These are phyloP conservation scores for Batrachochytrium dendrobatidis DNA, from an alignment of 371 early-diverging fungal species.

Conservation along the genomic window DNA sequence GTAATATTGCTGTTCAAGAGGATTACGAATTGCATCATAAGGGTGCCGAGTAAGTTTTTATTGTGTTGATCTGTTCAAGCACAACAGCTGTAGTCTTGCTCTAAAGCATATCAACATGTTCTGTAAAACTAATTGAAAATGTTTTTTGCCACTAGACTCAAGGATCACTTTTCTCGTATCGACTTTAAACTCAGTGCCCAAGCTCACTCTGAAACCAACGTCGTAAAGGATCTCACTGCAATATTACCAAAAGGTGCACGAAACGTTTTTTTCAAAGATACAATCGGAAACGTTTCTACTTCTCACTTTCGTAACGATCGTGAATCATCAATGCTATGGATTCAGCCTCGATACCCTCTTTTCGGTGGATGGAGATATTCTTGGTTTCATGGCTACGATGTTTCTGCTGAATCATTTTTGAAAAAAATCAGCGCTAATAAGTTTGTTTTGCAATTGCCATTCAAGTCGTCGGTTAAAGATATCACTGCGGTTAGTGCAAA, in stretches of 20 bases:
- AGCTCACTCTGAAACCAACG: slow-evolving; percentile 47
- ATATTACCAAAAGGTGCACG: slow-evolving; percentile 59
- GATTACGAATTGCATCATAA: slow-evolving; percentile 69
- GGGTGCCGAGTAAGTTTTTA: slow-evolving; percentile 63
- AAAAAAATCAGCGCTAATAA: slow-evolving; percentile 34
- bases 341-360: slow-evolving; percentile 84
- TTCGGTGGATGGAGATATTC: slow-evolving; percentile 95
- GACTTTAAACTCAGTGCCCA: slow-evolving; percentile 46
- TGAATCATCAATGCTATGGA: slow-evolving; percentile 49
- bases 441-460: slow-evolving; percentile 48
- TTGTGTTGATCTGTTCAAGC: neutral
- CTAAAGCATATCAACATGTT: neutral
- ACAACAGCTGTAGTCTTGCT: neutral
- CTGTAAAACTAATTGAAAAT: neutral
- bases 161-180: slow-evolving; percentile 66
- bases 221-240: slow-evolving; percentile 47
- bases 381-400: slow-evolving; percentile 88
- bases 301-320: slow-evolving; percentile 54
- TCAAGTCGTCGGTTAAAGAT: slow-evolving; percentile 56
- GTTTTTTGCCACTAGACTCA: slow-evolving; percentile 46
- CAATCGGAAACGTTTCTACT: slow-evolving; percentile 95
- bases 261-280: slow-evolving; percentile 83
- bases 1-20: slow-evolving; percentile 77
- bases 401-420: slow-evolving; percentile 32
- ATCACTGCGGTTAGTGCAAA: slow-evolving; percentile 58